These are phyloP conservation scores for Bruguiera sexangula DNA, from an alignment of 345 rosid species.

Conservation along the genomic window DNA sequence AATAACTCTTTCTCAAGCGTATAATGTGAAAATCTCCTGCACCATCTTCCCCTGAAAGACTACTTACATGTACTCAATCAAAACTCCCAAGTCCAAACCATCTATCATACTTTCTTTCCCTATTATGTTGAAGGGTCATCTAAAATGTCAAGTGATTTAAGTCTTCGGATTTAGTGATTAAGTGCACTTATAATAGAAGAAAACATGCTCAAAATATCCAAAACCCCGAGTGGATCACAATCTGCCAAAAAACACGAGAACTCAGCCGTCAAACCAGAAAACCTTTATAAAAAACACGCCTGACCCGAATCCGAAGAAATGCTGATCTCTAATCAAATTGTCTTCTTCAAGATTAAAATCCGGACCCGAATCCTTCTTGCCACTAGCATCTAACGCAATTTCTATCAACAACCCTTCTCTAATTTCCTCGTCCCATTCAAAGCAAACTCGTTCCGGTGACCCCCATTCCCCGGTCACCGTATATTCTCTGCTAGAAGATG, in stretches of 20 bases:
- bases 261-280: neutral
- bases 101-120: neutral
- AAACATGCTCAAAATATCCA: too few species aligned
- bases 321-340: constrained; percentile 67
- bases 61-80: too few species aligned
- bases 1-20: too few species aligned
- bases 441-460: constrained; percentile 33
- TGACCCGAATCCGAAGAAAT: constrained; percentile 32
- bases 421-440: constrained; percentile 56
- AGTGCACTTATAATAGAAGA: constrained; percentile 2
- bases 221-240: too few species aligned
- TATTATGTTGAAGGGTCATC: neutral
- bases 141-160: neutral
- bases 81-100: too few species aligned
- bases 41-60: too few species aligned
- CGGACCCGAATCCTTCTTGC: constrained; percentile 22
- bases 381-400: constrained; percentile 42
- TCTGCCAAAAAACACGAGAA: neutral
- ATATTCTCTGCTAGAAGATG: constrained; percentile 41
- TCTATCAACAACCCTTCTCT: constrained; percentile 63
- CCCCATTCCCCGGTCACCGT: constrained; percentile 34
- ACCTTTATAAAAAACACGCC: neutral
- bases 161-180: constrained; percentile 19
- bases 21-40: too few species aligned
- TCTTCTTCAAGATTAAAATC: constrained; percentile 58